These are phyloP conservation scores for Cytospora chrysosperma DNA, from an alignment of 2,329 filamentous ascomycete species.

Conservation along the genomic window DNA sequence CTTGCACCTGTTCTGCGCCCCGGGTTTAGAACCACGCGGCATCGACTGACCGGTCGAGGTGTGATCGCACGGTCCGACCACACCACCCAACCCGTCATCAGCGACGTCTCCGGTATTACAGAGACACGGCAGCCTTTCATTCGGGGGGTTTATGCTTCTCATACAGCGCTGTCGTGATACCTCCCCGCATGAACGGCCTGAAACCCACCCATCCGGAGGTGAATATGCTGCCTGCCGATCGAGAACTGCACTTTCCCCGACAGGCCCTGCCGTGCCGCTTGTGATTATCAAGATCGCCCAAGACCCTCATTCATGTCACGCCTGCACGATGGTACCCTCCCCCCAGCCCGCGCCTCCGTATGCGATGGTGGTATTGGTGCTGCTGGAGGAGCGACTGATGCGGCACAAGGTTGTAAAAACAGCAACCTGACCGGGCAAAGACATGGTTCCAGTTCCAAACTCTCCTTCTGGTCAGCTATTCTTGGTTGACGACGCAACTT, in stretches of 20 bases:
- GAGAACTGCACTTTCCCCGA: not conserved
- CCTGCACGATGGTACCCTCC: not conserved
- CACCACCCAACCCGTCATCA: not conserved
- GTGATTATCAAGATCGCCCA: not conserved
- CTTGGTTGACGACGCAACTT: not conserved
- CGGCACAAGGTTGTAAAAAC: not conserved
- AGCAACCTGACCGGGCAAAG: not conserved
- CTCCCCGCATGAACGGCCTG: conserved; percentile 6
- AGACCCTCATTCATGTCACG: not conserved
- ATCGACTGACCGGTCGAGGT: not conserved
- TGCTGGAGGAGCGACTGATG: not conserved
- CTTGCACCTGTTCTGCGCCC: not conserved
- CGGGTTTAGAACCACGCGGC: not conserved
- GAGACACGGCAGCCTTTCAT: conserved; percentile 2
- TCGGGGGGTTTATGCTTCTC: conserved; percentile 5
- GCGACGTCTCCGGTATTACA: conserved; percentile 15
- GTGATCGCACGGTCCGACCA: conserved; percentile 3
- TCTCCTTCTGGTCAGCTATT: conserved; percentile 1
- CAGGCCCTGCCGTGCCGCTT: not conserved
- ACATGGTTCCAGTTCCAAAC: not conserved
- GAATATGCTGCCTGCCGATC: not conserved
- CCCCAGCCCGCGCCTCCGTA: not conserved
- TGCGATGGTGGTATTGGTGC: not conserved
- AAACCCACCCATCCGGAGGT: conserved; percentile 11
- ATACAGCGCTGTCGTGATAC: conserved; percentile 3